phyloP scores from a whole-genome alignment of 2,329 filamentous ascomycete genomes.

The Cladosporium sp. region DNA sequence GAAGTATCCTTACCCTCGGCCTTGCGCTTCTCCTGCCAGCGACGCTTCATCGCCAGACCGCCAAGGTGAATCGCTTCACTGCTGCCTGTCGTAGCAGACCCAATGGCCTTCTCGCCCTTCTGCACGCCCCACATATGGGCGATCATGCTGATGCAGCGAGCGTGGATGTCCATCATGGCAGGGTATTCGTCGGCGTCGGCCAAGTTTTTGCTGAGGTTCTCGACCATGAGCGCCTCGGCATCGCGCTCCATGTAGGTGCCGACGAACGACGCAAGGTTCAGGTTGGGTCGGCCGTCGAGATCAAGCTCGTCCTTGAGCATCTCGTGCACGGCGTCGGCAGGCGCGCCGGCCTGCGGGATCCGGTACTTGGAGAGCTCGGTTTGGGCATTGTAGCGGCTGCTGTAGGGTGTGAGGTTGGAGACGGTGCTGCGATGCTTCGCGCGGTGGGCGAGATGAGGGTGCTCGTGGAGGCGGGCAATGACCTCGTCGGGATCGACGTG shows the following conservation, averaged over 20 bases:
- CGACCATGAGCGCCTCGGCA: constrained; percentile 57
- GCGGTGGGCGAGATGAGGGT: constrained; percentile 32
- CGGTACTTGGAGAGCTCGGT: constrained; percentile 54
- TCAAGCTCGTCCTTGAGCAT: constrained; percentile 54
- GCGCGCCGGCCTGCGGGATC: constrained; percentile 52
- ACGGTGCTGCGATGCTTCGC: constrained; percentile 33
- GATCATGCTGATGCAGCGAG: constrained; percentile 63
- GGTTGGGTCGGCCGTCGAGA: constrained; percentile 59
- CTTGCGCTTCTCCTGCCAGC: constrained; percentile 60
- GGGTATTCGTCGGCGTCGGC: constrained; percentile 61
- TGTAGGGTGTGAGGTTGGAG: constrained; percentile 52
- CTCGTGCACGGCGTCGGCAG: constrained; percentile 59
- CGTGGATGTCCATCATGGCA: constrained; percentile 51
- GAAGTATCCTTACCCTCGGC: constrained; percentile 56
- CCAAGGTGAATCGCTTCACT: constrained; percentile 66
- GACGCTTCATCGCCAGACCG: constrained; percentile 67
- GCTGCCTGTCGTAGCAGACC: constrained; percentile 64
- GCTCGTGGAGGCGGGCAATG: constrained; percentile 46
- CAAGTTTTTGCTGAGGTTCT: constrained; percentile 66
- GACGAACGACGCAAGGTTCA: constrained; percentile 66
- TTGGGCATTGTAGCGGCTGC: constrained; percentile 50
- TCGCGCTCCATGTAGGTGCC: constrained; percentile 41
- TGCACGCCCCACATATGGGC: constrained; percentile 60
- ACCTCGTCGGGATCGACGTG: constrained; percentile 48
- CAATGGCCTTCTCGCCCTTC: constrained; percentile 57